Conservation (phyloP, 1,139 yeast species). For the Suhomyces panamericanus region DNA sequence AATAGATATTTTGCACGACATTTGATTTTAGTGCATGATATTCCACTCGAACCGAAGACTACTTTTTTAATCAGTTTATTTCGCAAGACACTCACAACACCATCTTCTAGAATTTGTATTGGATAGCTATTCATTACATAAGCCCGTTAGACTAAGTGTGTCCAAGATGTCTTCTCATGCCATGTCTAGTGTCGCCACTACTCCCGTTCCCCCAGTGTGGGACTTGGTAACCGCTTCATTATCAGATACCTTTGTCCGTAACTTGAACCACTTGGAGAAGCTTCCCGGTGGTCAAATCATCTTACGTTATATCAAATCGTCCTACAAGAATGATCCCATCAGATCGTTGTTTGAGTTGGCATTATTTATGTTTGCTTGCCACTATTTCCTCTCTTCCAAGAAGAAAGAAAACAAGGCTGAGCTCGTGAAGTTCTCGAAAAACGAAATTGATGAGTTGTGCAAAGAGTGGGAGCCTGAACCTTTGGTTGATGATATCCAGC, state of each 20-base stretch:
- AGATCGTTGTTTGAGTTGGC: constrained; percentile 81
- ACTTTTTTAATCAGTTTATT: not conserved
- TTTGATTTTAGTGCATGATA: not conserved
- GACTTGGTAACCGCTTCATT: constrained; percentile 39
- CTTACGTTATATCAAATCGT: constrained; percentile 76
- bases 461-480: constrained; percentile 94
- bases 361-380: constrained; percentile 78
- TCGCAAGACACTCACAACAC: not conserved
- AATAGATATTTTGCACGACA: constrained; percentile 1
- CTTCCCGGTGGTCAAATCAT: constrained; percentile 84
- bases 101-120: too few species aligned
- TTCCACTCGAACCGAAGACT: not conserved
- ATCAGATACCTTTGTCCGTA: constrained; percentile 36
- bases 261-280: constrained; percentile 37
- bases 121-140: not conserved
- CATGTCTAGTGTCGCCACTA: constrained; percentile 2
- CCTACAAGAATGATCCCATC: constrained; percentile 92
- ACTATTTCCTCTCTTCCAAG: constrained; percentile 81
- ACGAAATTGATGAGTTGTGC: constrained; percentile 79
- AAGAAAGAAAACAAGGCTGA: constrained; percentile 77
- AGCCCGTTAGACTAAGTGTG: not conserved
- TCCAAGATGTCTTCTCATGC: constrained; percentile 8
- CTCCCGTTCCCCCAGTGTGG: constrained; percentile 35
- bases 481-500: constrained; percentile 55
- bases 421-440: constrained; percentile 59